Base-by-base conservation (phyloP, 2,329 filamentous ascomycete species). In the Pseudocercospora eumusae region DNA sequence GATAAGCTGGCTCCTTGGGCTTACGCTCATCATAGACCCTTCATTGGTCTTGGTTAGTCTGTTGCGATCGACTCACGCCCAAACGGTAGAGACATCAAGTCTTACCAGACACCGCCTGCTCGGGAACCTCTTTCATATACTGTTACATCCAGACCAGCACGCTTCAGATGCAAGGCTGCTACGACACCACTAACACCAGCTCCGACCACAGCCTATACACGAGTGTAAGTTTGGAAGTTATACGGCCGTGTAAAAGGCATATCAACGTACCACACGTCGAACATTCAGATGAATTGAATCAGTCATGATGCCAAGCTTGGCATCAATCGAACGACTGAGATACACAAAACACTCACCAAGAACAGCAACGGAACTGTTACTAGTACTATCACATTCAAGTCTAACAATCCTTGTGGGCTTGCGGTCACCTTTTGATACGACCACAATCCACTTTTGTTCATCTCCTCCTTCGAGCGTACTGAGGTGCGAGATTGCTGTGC, bases 31-130 rank as follows among this genome's bases (percentile, higher is more conserved):
- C 81, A 65, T 79, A 84, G 0, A 82, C 69, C 82, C 82, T 81
- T 59, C 45, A n/a, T 56, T 61, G 33, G 15, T 44, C 57, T 56
- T 40, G 25, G 28, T 67, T 25, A 63, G 61, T 55, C 15, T 8
- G 6, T 2, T 23, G n/a, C 8, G 27, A 9, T 9, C 27, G 27
- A 9, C 8, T 2, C 27, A 10, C 8, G 3, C 27, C 6, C 8
- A 10, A 28, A 7, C 27, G 7, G 3, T 31, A 18, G 47, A n/a
- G 28, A 47, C n/a, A n/a, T 11, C 4, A 25, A 55, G 45, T 56
- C 15, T 67, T 74, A 84, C 84, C 84, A 86, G 27, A 84, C 78
- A 13, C 84, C 84, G 1, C 84, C 84, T n/a, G 80, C 77, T 15
- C 75, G 78, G 57, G 75, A 75, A 4, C 78, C 81, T 58, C 84